These are phyloP conservation scores for Salpingoeca rosetta DNA, from an alignment of 78 protist species.

Conservation along the genomic window DNA sequence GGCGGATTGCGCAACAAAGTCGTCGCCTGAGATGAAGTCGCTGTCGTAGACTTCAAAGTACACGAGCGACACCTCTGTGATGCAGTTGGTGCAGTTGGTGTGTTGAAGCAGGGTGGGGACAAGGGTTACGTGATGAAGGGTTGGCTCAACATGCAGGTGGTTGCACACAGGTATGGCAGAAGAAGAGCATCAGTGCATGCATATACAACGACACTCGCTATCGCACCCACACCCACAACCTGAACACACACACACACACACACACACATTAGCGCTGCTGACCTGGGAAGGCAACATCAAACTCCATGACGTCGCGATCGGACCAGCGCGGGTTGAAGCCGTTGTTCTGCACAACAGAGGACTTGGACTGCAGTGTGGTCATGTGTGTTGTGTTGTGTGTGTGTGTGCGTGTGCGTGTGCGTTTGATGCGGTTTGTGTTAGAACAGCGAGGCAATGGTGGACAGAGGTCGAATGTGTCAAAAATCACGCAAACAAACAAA, in stretches of 20 bases:
- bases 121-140: no score
- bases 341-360: conserved; percentile 20
- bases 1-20: background rate
- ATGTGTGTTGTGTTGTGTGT: no score
- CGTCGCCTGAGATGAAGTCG: background rate
- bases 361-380: no score
- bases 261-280: no score
- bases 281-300: background rate
- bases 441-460: background rate
- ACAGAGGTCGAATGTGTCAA: background rate
- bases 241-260: no score
- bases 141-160: no score
- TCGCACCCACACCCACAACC: no score
- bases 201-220: no score
- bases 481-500: background rate
- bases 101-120: no score
- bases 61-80: conserved; percentile 27
- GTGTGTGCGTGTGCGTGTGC: background rate
- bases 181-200: no score
- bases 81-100: no score
- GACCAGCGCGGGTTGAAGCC: conserved; percentile 40
- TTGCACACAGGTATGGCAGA: no score
- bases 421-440: background rate
- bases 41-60: background rate
- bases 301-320: background rate